A percentile compares a stretch with the other conserved stretches of the same genome.
These are phyloP conservation scores for Penicillium sp. DNA, from an alignment of 2,329 filamentous ascomycete species.

Conservation along the genomic window DNA sequence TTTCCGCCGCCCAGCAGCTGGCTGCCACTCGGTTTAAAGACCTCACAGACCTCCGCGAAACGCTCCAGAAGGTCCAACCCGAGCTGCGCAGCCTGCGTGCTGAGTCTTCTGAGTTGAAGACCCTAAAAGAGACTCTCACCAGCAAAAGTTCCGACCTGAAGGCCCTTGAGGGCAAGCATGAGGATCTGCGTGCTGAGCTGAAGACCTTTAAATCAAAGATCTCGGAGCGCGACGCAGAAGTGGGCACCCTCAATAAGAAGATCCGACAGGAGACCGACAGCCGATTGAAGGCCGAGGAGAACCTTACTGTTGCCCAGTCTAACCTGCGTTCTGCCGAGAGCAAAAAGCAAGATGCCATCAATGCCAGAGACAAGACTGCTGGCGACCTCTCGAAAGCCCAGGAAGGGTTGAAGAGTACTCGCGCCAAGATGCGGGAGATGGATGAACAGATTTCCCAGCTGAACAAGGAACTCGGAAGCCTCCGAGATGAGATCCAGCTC, in stretches of 20 bases:
- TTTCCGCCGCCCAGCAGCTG: slow-evolving; percentile 80
- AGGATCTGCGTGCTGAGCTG: slow-evolving; percentile 74
- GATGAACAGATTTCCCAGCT: slow-evolving; percentile 71
- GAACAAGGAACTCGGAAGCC: slow-evolving; percentile 61
- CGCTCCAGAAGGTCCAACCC: slow-evolving; percentile 79
- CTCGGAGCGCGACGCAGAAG: slow-evolving; percentile 71
- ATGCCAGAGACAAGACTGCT: slow-evolving; percentile 67
- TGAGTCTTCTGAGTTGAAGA: slow-evolving; percentile 72
- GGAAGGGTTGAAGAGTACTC: slow-evolving; percentile 61
- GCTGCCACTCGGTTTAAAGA: slow-evolving; percentile 88
- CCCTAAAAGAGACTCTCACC: slow-evolving; percentile 70
- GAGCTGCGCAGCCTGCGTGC: slow-evolving; percentile 76
- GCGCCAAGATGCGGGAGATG: slow-evolving; percentile 63
- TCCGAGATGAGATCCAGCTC: slow-evolving; percentile 77
- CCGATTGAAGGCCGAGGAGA: slow-evolving; percentile 74
- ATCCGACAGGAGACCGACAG: slow-evolving; percentile 70
- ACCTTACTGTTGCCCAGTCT: slow-evolving; percentile 68
- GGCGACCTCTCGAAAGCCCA: slow-evolving; percentile 69
- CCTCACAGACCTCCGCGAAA: slow-evolving; percentile 72
- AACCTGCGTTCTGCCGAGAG: slow-evolving; percentile 75
- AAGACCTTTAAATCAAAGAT: slow-evolving; percentile 66
- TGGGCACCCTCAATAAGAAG: slow-evolving; percentile 74
- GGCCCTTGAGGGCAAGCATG: slow-evolving; percentile 76
- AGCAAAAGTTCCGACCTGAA: slow-evolving; percentile 63
- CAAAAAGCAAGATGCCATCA: slow-evolving; percentile 73